Base-by-base conservation (phyloP, 2,329 filamentous ascomycete genomes). In the Metarhizium humberi region DNA sequence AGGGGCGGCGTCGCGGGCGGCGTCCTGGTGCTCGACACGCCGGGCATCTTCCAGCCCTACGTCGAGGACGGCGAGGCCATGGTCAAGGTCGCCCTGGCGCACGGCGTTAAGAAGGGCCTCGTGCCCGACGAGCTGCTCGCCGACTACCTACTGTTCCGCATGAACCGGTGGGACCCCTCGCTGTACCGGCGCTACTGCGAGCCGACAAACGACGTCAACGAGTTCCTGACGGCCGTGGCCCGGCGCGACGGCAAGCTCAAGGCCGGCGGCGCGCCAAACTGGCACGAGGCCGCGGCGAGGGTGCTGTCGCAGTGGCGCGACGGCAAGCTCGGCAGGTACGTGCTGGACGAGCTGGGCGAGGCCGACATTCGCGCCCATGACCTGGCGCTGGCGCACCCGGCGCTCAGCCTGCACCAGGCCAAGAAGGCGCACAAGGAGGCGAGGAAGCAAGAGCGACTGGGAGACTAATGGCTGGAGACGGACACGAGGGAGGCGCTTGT, bases 11-110 rank as follows among this genome's bases (percentile, higher is more conserved):
- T 76, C 25, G 77, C 76, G 29, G 76, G 80, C 48, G 86, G 86
- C 47, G 86, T 96, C 5, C 96, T 94, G 68, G 74, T 97, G 47
- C 75, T 95, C 50, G 94, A 99, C 71, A 96, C 92, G 0, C 94
- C 94, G 0, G 94, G 94, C 50, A 92, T 99, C 8, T 99, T 97
- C 70, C 83, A 96, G 57, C 94, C 94, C 0, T 96, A 95, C 68
- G 87, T 97, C 32, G 81, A 86, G 0, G 83, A 95, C 64, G 80
- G 88, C 16, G 87, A 94, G 67, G 83, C 85, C 49, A 99, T 99
- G 94, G 77, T 99, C 59, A 97, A 96, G 71, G 80, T 99, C n/a
- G 87, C 92, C 2, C 80, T 97, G 1, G 91, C 90, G 52, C 90
- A 92, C 20, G 89, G 87, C 68, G 90, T 99, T 54, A 95, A 95